Base-by-base conservation (phyloP, 2,329 filamentous ascomycete species). In the Leptographium radiaticola region DNA sequence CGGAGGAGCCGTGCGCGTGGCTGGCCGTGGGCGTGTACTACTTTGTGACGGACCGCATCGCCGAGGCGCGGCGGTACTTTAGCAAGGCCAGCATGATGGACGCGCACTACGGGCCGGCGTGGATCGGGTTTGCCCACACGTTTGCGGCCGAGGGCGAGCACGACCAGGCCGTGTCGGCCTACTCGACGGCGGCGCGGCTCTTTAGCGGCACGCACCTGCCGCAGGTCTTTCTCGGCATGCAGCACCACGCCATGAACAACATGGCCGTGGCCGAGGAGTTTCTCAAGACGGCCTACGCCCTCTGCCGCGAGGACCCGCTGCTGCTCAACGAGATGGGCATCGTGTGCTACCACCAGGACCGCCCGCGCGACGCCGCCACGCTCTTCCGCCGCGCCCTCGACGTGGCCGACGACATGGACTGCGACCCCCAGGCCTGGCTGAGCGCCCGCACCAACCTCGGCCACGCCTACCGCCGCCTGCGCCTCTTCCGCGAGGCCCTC, bases 81-180 rank as follows among this genome's bases (percentile, higher is more conserved):
- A 95, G 88, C 63, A 98, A 98, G 70, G 87, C 94, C 6, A 95
- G 88, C 59, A 86, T 97, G 74, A 91, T 98, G 84, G 90, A 98
- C 64, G 87, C 91, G 8, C 91, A 97, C 70, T 98, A 95, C 62
- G 91, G 91, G 0, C 88, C 93, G 1, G 93, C 93, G 4, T 98
- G 93, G 93, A 97, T 98, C 59, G 93, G 94, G 1, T 98, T 98
- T 65, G 93, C 93, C 1, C 94, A 98, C 67, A 98, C 93, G 0
- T 98, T 98, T 66, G 93, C 93, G 1, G 90, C 89, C 12, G 93
- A 98, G 67, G 93, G 93, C 52, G 93, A 98, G 68, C 90, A 97
- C 67, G 93, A 98, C 66, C 93, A 98, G 70, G 93, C 93, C 49
- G 96, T 98, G 58, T 94, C 90, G 10, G 93, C 94, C 0, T 98